Conservation (phyloP, 495 filamentous ascomycete genomes). For the Aspergillus diversus region DNA sequence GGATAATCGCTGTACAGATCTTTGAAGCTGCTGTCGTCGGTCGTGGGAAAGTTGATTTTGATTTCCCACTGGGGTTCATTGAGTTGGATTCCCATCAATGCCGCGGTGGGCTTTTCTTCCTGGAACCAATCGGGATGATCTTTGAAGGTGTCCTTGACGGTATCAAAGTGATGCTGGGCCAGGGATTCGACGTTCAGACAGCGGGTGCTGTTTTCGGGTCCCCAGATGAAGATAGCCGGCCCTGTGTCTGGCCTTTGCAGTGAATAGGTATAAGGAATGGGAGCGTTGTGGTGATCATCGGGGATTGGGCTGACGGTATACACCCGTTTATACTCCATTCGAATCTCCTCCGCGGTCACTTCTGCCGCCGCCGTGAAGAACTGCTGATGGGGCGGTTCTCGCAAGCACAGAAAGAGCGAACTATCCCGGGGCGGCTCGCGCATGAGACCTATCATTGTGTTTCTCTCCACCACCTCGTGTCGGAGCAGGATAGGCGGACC, state of each 20-base stretch:
- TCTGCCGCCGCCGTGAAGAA: conserved; percentile 27
- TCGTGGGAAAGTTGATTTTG: conserved; percentile 16
- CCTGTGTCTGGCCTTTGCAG: neutral
- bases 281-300: neutral
- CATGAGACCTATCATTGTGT: conserved; percentile 30
- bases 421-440: conserved; percentile 18
- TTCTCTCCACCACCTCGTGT: conserved; percentile 21
- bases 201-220: conserved; percentile 9
- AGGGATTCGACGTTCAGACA: neutral
- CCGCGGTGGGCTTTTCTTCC: conserved; percentile 27
- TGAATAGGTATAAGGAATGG: neutral
- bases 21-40: conserved; percentile 3
- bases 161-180: neutral
- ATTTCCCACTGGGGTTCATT: conserved; percentile 30
- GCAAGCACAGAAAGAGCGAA: conserved; percentile 23
- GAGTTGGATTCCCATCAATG: conserved; percentile 33
- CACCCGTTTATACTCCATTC: conserved; percentile 21
- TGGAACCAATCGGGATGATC: conserved; percentile 12
- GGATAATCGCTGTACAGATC: neutral
- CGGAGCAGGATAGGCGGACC: conserved; percentile 12
- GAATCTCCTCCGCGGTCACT: conserved; percentile 10
- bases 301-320: conserved; percentile 15
- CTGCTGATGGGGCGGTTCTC: conserved; percentile 41
- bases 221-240: conserved; percentile 17
- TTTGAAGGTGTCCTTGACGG: conserved; percentile 13